A percentile compares a stretch with the other conserved stretches of the same genome.
These are phyloP conservation scores for Eragrostis tef DNA, from an alignment of 202 grass and related monocot genomes.

Conservation along the genomic window DNA sequence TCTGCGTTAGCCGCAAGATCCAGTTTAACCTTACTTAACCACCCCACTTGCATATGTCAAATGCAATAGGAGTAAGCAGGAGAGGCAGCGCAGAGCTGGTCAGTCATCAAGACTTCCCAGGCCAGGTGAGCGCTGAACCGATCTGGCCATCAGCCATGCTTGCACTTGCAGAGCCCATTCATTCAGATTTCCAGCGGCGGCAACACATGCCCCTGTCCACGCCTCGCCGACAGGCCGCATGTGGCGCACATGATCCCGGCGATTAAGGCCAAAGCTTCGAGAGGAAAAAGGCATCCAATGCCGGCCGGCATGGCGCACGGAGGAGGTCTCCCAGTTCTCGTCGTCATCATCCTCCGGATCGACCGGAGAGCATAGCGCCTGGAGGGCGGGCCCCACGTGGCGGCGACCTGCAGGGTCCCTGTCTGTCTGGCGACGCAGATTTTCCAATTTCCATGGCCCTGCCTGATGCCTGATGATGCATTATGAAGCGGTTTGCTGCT, in stretches of 20 bases:
- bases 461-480: constrained; percentile 1
- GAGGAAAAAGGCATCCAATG: constrained; percentile 43
- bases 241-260: constrained; percentile 63
- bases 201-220: constrained; percentile 50
- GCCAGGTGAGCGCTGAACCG: constrained; percentile 17
- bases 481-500: constrained; percentile 39
- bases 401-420: constrained; percentile 42
- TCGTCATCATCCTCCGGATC: not conserved
- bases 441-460: constrained; percentile 19
- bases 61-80: not conserved
- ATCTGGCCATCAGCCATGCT: constrained; percentile 19
- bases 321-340: not conserved
- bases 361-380: constrained; percentile 41
- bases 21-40: not conserved
- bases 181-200: not conserved
- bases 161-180: not conserved
- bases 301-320: not conserved
- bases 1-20: constrained; percentile 11
- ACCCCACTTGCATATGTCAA: constrained; percentile 39
- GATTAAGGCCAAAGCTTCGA: constrained; percentile 22
- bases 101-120: constrained; percentile 20
- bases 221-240: constrained; percentile 55
- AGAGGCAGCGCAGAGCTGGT: constrained; percentile 9
- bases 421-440: constrained; percentile 31
- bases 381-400: constrained; percentile 37